Percentiles rank a stretch among this genome's conserved stretches.
phyloP scores from a whole-genome alignment of 1,284 basidiomycete genomes.

The Meira nashicola region DNA sequence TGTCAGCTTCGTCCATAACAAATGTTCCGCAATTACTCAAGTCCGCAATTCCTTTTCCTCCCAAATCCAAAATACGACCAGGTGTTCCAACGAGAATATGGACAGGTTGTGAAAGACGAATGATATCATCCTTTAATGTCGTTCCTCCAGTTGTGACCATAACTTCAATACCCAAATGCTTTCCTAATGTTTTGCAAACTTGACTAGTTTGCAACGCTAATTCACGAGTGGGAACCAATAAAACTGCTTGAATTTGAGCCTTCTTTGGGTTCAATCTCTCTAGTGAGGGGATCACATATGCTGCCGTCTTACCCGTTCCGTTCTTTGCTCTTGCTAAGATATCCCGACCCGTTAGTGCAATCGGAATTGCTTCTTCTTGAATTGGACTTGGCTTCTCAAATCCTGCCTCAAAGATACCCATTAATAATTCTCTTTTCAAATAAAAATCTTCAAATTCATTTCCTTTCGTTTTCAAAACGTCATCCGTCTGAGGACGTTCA shows the following conservation, averaged over 20 bases:
- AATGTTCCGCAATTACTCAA: slow-evolving; percentile 90
- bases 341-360: slow-evolving; percentile 63
- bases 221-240: slow-evolving; percentile 52
- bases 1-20: slow-evolving; percentile 84
- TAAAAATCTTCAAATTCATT: slow-evolving; percentile 53
- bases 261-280: slow-evolving; percentile 82
- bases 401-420: slow-evolving; percentile 53
- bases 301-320: slow-evolving; percentile 72
- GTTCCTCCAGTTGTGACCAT: slow-evolving; percentile 99
- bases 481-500: slow-evolving; percentile 51
- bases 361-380: slow-evolving; percentile 76
- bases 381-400: slow-evolving; percentile 96
- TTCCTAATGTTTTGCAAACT: slow-evolving; percentile 93
- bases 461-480: slow-evolving; percentile 51
- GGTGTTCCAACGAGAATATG: slow-evolving; percentile 97
- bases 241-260: slow-evolving; percentile 73
- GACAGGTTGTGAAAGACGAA: slow-evolving; percentile 75
- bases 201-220: slow-evolving; percentile 71
- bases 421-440: slow-evolving; percentile 51
- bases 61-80: slow-evolving; percentile 89
- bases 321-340: slow-evolving; percentile 66
- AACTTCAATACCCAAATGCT: slow-evolving; percentile 89
- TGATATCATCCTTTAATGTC: slow-evolving; percentile 94
- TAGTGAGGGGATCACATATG: slow-evolving; percentile 94
- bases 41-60: slow-evolving; percentile 88